These are phyloP conservation scores for Arctium lappa DNA, from an alignment of 129 eudicot species.

Conservation along the genomic window DNA sequence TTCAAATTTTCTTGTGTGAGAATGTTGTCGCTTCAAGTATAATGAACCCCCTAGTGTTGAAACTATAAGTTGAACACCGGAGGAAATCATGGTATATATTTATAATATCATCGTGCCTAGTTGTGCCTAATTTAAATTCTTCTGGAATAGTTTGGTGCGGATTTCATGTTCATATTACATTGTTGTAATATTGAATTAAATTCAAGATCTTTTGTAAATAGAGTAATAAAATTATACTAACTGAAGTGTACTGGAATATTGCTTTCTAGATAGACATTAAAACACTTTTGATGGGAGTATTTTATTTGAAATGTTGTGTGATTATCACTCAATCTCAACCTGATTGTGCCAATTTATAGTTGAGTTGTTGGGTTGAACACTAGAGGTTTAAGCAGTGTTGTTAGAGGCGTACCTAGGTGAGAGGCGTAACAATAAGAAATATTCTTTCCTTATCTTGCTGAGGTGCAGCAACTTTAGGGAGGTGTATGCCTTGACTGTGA, in stretches of 20 bases:
- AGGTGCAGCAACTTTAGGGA: not conserved
- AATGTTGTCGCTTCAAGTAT: not conserved
- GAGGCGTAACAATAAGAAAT: not conserved
- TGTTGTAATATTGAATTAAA: constrained; percentile 11
- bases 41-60: not conserved
- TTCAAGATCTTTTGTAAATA: not conserved
- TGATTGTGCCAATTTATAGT: not conserved
- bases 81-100: not conserved
- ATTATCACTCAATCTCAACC: not conserved
- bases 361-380: not conserved
- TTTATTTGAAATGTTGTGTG: not conserved
- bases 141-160: not conserved
- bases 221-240: not conserved
- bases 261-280: not conserved
- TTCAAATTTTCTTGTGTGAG: not conserved
- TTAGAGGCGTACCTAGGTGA: not conserved
- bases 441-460: not conserved
- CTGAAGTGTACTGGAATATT: not conserved
- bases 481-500: not conserved
- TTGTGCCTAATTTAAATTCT: not conserved
- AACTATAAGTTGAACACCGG: too few species aligned
- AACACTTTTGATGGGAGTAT: not conserved
- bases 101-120: not conserved
- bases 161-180: constrained; percentile 6
- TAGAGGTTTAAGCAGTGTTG: not conserved